Base-by-base conservation (phyloP, 352 stramenopile genomes). In the Globisporangium abappressorium region DNA sequence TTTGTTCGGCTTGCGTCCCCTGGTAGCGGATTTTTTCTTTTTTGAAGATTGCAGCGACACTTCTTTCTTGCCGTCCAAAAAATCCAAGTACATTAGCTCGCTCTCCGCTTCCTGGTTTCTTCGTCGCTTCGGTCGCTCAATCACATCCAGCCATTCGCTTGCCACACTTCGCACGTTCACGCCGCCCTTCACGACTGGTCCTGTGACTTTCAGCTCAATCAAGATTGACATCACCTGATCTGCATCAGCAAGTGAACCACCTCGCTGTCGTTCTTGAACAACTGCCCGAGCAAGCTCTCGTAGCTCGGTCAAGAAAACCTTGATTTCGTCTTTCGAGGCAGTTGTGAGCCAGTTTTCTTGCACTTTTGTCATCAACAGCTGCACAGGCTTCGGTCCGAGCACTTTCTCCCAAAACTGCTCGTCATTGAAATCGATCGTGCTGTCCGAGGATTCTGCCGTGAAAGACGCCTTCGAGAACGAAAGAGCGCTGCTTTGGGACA, bases 331-430 rank as follows among this genome's bases (percentile, higher is more conserved):
- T 61, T 85, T 84, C 6, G 81, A 87, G 7, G 89, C 89, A 51
- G 74, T 82, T 11, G 81, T 80, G 0, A 93, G 71, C 83, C 77
- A 90, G 5, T 86, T 84, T 78, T 97, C 90, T 61, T 96, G 88
- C 5, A 97, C 85, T 63, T 95, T 93, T 9, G 87, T 91, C 82
- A 96, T 92, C 33, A 97, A 71, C 64, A 91, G 70, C 53, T 97
- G 89, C 7, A 93, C 89, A 54, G 80, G 84, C 63, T 97, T 95
- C 18, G 87, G 87, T 5, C 88, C 89, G 36, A 96, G 76, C 8
- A 97, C 89, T 71, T 97, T 96, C 64, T 97, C 90, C 88, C 88
- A 96, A 36, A 97, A 95, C 61, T 95, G 87, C n/a, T 94, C 89
- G 59, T 96, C 90, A 55, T 97, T 94, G 54, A 95, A 94, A 72